Evolutionary conservation across 371 early-diverging fungal species (phyloP).

Genomic region (Nematocida sp.): DNA sequence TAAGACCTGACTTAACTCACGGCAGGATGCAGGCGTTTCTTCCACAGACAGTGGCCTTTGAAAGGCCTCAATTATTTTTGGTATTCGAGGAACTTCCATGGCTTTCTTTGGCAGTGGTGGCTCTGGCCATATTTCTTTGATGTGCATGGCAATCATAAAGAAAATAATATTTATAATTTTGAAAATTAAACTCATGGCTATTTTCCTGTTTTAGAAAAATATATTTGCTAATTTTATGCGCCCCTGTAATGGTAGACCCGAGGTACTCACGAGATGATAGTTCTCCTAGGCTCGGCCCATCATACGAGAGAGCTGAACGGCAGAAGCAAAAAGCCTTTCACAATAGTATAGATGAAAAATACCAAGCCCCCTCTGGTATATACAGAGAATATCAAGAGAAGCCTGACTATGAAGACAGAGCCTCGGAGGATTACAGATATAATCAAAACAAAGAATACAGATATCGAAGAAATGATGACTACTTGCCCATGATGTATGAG

Average conservation of each 20-base stretch:
- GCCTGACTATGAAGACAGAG: slow-evolving; percentile 24
- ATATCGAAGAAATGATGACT: slow-evolving; percentile 10
- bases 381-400: slow-evolving; percentile 46
- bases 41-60: neutral
- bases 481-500: neutral
- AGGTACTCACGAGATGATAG: slow-evolving; percentile 26
- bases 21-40: neutral
- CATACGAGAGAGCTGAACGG: slow-evolving; percentile 41
- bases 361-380: neutral
- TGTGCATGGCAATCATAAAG: slow-evolving; percentile 47
- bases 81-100: neutral
- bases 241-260: slow-evolving; percentile 57
- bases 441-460: slow-evolving; percentile 29
- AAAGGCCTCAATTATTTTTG: slow-evolving; percentile 13
- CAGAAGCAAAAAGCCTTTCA: slow-evolving; percentile 32
- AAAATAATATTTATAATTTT: slow-evolving; percentile 21
- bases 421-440: slow-evolving; percentile 13
- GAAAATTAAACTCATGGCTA: slow-evolving; percentile 18
- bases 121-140: slow-evolving; percentile 56
- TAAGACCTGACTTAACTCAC: neutral
- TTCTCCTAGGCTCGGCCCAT: slow-evolving; percentile 15
- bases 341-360: slow-evolving; percentile 33
- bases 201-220: slow-evolving; percentile 62
- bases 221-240: slow-evolving; percentile 60
- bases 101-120: slow-evolving; percentile 18